A percentile compares a stretch with the other conserved stretches of the same genome.
phyloP scores from a whole-genome alignment of 73 alveolate genomes.

The Paramecium bursaria region DNA sequence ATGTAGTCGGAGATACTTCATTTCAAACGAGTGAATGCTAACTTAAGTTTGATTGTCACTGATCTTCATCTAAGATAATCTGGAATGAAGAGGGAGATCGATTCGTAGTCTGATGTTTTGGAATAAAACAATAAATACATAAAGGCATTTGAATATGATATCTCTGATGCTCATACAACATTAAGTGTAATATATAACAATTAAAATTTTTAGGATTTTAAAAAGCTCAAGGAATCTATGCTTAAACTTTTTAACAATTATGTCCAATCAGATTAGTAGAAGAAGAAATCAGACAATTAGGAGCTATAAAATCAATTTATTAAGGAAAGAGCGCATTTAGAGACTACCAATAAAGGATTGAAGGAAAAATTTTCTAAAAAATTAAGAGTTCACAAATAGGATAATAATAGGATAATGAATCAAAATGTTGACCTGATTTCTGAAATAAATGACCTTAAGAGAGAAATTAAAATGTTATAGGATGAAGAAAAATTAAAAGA shows the following conservation, averaged over 20 bases:
- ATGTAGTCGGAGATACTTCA: slow-evolving; percentile 84
- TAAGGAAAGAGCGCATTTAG: slow-evolving; percentile 85
- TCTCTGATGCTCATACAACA: slow-evolving; percentile 70
- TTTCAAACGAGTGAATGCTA: slow-evolving; percentile 84
- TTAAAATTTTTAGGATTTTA: slow-evolving; percentile 76
- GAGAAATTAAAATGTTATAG: slow-evolving; percentile 72
- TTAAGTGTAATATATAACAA: slow-evolving; percentile 64
- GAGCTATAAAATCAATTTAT: slow-evolving; percentile 80
- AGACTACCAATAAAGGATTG: slow-evolving; percentile 80
- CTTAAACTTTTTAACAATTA: slow-evolving; percentile 74
- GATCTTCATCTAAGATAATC: slow-evolving; percentile 82
- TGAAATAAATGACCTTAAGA: slow-evolving; percentile 78
- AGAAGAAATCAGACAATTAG: slow-evolving; percentile 80
- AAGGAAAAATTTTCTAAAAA: slow-evolving; percentile 83
- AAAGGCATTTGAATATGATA: slow-evolving; percentile 84
- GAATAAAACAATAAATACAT: slow-evolving; percentile 77
- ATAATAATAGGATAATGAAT: slow-evolving; percentile 81
- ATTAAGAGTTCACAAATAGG: slow-evolving; percentile 82
- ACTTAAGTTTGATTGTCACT: slow-evolving; percentile 84
- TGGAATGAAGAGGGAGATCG: slow-evolving; percentile 82
- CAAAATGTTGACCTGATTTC: slow-evolving; percentile 79
- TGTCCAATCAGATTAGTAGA: slow-evolving; percentile 77
- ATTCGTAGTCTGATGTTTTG: slow-evolving; percentile 68
- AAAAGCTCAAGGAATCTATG: slow-evolving; percentile 74
- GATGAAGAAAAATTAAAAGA: slow-evolving; percentile 55